Percentiles rank a stretch among this genome's conserved stretches.
Conservation (phyloP, 345 rosid species). For the Cardiospermum halicacabum region DNA sequence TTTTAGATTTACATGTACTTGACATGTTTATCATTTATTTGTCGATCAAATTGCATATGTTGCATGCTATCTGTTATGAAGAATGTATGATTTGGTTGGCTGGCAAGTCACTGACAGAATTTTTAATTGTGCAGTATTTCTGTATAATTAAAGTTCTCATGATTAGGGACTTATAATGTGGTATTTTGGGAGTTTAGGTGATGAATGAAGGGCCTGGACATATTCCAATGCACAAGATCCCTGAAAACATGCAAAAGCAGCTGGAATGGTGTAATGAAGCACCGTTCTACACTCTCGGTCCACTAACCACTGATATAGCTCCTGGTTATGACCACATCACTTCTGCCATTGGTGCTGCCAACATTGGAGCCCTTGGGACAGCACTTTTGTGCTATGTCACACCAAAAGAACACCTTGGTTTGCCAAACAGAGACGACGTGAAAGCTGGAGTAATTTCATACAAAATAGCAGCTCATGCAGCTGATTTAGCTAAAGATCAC, state of each 20-base stretch:
- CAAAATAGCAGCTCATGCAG: slow-evolving; percentile 97
- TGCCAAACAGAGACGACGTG: slow-evolving; percentile 98
- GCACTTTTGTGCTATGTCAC: slow-evolving; percentile 99
- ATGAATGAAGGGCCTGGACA: slow-evolving; percentile 99
- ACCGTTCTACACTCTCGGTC: slow-evolving; percentile 97
- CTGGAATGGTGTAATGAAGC: slow-evolving; percentile 99
- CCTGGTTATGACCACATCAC: slow-evolving; percentile 99
- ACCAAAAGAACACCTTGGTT: slow-evolving; percentile 96
- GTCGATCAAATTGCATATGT: background rate
- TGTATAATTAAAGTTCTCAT: background rate
- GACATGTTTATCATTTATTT: background rate
- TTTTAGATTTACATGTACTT: background rate
- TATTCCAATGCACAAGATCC: slow-evolving; percentile 96
- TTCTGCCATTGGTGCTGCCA: slow-evolving; percentile 99
- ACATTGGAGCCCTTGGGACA: slow-evolving; percentile 97
- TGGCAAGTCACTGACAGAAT: background rate
- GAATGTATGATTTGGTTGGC: background rate
- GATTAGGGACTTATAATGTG: background rate
- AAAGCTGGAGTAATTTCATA: slow-evolving; percentile 96
- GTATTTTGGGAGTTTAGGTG: slow-evolving; percentile 41
- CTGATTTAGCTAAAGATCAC: slow-evolving; percentile 94
- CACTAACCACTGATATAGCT: slow-evolving; percentile 93
- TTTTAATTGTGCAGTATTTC: background rate
- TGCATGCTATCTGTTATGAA: background rate
- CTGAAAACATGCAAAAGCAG: slow-evolving; percentile 98